These are phyloP conservation scores for Globisporangium perplexum DNA, from an alignment of 352 stramenopile genomes.

Conservation along the genomic window DNA sequence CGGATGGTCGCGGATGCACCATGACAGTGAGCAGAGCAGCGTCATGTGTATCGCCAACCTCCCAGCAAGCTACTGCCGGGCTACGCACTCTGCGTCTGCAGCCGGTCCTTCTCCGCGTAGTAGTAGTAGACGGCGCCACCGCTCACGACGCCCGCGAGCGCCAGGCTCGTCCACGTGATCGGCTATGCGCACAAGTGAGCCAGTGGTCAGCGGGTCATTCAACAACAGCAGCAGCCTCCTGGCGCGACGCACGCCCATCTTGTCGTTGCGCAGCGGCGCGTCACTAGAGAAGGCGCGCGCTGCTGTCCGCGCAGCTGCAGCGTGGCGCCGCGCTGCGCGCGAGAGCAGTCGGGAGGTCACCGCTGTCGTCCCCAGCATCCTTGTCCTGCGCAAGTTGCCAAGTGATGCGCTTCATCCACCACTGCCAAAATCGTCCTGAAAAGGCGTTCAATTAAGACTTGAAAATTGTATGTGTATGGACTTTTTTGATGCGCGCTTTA, in stretches of 20 bases:
- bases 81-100: conserved; percentile 76
- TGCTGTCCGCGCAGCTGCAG: not conserved
- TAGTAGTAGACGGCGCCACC: conserved; percentile 85
- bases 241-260: conserved; percentile 48
- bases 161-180: conserved; percentile 82
- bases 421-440: not conserved
- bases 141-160: conserved; percentile 62
- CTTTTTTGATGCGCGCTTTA: not conserved
- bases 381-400: not conserved
- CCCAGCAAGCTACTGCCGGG: not conserved
- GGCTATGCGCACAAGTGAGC: conserved; percentile 38
- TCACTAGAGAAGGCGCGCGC: conserved; percentile 36
- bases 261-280: conserved; percentile 31
- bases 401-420: not conserved
- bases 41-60: not conserved
- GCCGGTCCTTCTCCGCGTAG: conserved; percentile 83
- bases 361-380: conserved; percentile 23
- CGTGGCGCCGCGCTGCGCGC: conserved; percentile 15
- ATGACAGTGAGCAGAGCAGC: not conserved
- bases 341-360: conserved; percentile 13
- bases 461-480: not conserved
- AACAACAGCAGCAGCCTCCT: not conserved
- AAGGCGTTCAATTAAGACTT: not conserved
- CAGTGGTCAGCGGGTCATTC: not conserved
- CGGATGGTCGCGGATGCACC: no score